Evolutionary conservation across 2,329 filamentous ascomycete genomes (phyloP), one percentile per base, ranked within the genome.

Genomic region (Coniella lustricola): DNA sequence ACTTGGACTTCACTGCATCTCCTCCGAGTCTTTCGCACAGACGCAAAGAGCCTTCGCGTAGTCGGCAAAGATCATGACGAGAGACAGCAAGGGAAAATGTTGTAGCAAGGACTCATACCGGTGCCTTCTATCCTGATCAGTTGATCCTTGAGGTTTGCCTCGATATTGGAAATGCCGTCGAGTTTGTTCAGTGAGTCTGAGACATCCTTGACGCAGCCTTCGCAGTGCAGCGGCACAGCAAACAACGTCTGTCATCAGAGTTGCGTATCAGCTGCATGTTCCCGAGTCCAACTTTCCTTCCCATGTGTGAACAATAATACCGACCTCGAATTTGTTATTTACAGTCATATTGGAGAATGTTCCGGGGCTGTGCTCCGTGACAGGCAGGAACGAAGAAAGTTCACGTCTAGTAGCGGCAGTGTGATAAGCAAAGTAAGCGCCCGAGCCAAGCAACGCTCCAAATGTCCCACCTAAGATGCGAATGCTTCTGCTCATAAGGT

Each of bases 211-310:
- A 95, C 81, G 72, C 93, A 97, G 62, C 78, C 75, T 60, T 95
- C 85, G 72, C 93, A 97, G 69, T 84, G 89, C 74, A 97, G 84
- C 48, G 90, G 90, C 58, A 97, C 93, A 55, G 91, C 90, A 67
- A 97, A 97, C 56, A 91, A 85, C 53, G 91, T 95, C 85, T 97
- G 59, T 61, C 59, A 21, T 35, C 29, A 18, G 29, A 33, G n/a
- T 10, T 32, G 13, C 34, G 47, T 52, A 31, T 38, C 34, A 17
- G n/a, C 20, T 33, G 18, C 4, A 16, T 35, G 12, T n/a, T 44
- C 25, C 34, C 12, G 8, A 13, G 31, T 13, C 9, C 20, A 3
- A 14, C 14, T 2, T 44, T 4, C 4, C 37, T 40, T 10, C 31
- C 12, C n/a, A 3, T 17, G 22, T 12, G 13, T 16, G 29, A 10